These are phyloP conservation scores for Paramecium tetraurelia DNA, from an alignment of 73 alveolate species.

Conservation along the genomic window DNA sequence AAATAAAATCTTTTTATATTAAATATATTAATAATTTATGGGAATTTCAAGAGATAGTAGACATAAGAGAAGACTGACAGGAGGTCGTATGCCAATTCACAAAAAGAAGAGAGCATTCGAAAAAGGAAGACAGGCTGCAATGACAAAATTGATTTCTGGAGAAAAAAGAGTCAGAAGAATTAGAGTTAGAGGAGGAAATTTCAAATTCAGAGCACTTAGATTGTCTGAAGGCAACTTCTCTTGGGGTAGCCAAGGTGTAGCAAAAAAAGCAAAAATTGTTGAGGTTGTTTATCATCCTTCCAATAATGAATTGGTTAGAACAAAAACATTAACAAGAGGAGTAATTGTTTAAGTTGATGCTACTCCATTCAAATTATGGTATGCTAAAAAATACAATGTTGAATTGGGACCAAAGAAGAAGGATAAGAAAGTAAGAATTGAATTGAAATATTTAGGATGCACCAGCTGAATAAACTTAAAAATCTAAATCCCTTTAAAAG, in stretches of 20 bases:
- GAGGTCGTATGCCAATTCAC: conserved; percentile 98
- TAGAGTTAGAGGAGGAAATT: conserved; percentile 90
- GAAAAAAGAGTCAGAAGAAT: conserved; percentile 65
- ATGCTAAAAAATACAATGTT: conserved; percentile 79
- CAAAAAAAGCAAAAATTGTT: conserved; percentile 79
- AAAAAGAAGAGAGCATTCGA: conserved; percentile 97
- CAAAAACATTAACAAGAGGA: conserved; percentile 95
- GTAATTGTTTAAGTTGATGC: conserved; percentile 93
- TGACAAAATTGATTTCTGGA: conserved; percentile 76
- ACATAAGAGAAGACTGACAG: conserved; percentile 94
- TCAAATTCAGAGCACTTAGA: conserved; percentile 91
- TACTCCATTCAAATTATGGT: conserved; percentile 95
- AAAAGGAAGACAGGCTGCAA: conserved; percentile 92
- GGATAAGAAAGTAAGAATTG: conserved; percentile 37
- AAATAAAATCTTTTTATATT: not conserved
- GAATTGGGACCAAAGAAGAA: conserved; percentile 76
- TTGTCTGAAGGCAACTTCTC: conserved; percentile 91
- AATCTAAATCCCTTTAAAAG: not conserved
- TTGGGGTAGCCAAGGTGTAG: conserved; percentile 87
- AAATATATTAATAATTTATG: conserved; percentile 61
- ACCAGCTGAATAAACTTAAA: not conserved
- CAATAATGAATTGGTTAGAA: conserved; percentile 97
- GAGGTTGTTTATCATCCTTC: conserved; percentile 96
- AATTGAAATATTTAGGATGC: not conserved
- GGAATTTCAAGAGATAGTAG: conserved; percentile 95